A percentile compares a stretch with the other conserved stretches of the same genome.
Conservation (phyloP, 164 flowering plant genomes). For the Umbilicus rupestris region DNA sequence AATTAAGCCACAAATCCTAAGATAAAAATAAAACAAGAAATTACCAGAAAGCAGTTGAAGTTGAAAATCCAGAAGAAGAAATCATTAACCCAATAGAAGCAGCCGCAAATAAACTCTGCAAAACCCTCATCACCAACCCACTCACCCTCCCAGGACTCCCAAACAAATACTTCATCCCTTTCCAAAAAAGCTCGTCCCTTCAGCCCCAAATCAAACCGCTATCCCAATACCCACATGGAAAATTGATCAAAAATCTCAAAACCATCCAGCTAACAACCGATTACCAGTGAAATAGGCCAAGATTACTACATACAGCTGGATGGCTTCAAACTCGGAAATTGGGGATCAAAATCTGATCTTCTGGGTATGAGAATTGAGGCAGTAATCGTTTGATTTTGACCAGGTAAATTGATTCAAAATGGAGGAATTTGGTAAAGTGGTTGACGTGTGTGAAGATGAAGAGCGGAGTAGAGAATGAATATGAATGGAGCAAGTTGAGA, state of each 20-base stretch:
- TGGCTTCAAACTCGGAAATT: too few relatives aligned
- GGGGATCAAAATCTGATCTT: too few relatives aligned
- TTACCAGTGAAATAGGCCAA: too few relatives aligned
- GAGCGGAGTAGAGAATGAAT: too few relatives aligned
- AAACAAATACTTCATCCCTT: conserved; percentile 16
- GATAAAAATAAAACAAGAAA: neutral
- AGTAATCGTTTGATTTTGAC: too few relatives aligned
- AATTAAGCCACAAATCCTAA: neutral
- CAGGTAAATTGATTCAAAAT: too few relatives aligned
- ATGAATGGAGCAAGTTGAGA: neutral
- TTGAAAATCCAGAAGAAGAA: conserved; percentile 21
- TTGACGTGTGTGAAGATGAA: neutral
- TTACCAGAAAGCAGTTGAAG: conserved; percentile 24
- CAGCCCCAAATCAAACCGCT: neutral
- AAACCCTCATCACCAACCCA: conserved; percentile 18
- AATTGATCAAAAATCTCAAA: neutral
- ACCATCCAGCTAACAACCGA: neutral
- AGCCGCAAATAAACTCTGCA: conserved; percentile 20
- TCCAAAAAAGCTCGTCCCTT: neutral
- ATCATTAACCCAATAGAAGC: conserved; percentile 19
- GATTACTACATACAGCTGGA: too few relatives aligned
- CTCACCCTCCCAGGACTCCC: conserved; percentile 25
- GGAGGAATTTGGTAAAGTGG: neutral
- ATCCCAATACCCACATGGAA: neutral
- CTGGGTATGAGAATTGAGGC: too few relatives aligned